Evolutionary conservation across 331 rosid genomes (phyloP).

Genomic region (Pyracantha coccinea): DNA sequence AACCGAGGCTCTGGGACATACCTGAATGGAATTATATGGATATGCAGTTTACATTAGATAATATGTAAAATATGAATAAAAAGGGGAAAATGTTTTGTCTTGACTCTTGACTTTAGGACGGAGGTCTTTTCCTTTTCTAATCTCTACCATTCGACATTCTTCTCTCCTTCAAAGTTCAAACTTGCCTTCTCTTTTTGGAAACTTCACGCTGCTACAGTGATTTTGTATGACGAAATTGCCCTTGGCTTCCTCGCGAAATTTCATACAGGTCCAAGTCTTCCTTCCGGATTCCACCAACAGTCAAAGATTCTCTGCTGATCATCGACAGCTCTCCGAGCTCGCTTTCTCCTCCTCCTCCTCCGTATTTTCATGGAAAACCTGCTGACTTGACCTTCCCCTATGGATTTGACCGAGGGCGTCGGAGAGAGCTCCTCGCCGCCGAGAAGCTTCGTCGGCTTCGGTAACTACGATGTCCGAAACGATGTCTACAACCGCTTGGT

Average conservation of each 20-base stretch:
- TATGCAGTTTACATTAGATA: no score
- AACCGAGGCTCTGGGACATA: background rate
- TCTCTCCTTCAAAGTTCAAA: background rate
- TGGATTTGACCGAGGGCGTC: constrained; percentile 92
- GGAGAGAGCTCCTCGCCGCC: constrained; percentile 99
- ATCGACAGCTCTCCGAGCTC: background rate
- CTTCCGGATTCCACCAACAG: constrained; percentile 43
- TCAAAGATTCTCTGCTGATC: constrained; percentile 56
- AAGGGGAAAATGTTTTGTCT: no score
- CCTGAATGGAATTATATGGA: no score
- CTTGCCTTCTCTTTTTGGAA: background rate
- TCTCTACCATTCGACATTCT: no score
- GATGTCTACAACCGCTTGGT: constrained; percentile 76
- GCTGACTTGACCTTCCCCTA: background rate
- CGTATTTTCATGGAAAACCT: constrained; percentile 7
- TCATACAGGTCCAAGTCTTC: constrained; percentile 14
- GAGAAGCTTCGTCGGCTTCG: constrained; percentile 53
- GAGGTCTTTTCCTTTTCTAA: no score
- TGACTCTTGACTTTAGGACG: no score
- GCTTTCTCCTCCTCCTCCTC: constrained; percentile 12
- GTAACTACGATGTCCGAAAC: constrained; percentile 56
- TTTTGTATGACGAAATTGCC: constrained; percentile 34
- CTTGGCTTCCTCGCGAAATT: constrained; percentile 13
- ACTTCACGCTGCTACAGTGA: background rate
- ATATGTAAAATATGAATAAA: no score